Base-by-base conservation (phyloP, 345 rosid species). In the Eucalyptus pauciflora region DNA sequence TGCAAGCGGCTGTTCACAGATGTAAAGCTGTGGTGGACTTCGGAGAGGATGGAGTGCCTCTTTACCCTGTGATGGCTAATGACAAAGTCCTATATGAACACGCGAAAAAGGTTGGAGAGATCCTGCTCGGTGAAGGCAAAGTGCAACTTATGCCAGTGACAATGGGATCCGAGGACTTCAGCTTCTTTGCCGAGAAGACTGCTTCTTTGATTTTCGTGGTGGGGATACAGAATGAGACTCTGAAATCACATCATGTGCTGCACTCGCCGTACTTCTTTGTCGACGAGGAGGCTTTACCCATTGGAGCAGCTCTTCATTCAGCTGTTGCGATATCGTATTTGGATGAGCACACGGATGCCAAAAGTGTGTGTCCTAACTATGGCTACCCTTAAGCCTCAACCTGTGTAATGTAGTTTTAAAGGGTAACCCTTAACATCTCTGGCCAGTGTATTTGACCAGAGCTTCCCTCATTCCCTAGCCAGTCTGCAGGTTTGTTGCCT, bases 91-190 rank as follows among this genome's bases (percentile, higher is more conserved):
- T 96, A 43, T 94, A 94, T 25, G 92, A 93, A 76, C 97, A 95
- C 46, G 91, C 91, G 6, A 95, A 91, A 89, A 89, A 87, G 87
- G 96, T 96, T 80, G 96, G 94, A 10, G 94, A 94, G 89, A 67
- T 83, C 6, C 89, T 96, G 86, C 92, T 94, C 8, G 98, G 99
- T 51, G 91, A 95, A 87, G 81, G 60, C 8, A 96, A 95, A 64
- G 94, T 95, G 89, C 89, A 93, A 85, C 92, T 94, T 22, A 62
- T 93, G 29, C 96, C 94, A 9, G 87, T 94, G 80, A 94, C 93
- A 37, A 94, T 95, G 96, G 98, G 95, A 50, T 92, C 92, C 37
- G 96, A 95, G 87, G 98, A 95, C 90, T 95, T 95, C 90, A 95
- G 97, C 88, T 94, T 93, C 95, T 96, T 91, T 90, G 92, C 98